These are phyloP conservation scores for Corinectria fuckeliana DNA, from an alignment of 2,329 filamentous ascomycete species.

Conservation along the genomic window DNA sequence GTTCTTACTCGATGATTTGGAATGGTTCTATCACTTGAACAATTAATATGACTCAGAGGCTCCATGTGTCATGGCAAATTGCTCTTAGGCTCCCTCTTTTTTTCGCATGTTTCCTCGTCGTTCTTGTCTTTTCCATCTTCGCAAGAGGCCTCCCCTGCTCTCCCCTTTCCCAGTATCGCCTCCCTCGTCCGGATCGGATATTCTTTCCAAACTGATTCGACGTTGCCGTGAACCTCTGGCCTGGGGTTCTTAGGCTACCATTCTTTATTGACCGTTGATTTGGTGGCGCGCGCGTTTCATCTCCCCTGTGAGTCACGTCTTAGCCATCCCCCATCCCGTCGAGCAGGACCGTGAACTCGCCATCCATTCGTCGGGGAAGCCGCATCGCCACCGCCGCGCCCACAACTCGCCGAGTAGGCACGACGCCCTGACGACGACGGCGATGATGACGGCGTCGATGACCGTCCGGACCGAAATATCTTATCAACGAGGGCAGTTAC, in stretches of 20 bases:
- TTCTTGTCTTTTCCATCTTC: background rate
- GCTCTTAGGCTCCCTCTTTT: background rate
- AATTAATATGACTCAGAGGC: constrained; percentile 10
- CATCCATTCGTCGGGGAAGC: constrained; percentile 8
- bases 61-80: background rate
- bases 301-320: constrained; percentile 15
- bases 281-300: constrained; percentile 2
- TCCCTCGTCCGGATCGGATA: constrained; percentile 1
- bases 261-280: background rate
- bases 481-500: background rate
- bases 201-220: background rate
- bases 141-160: constrained; percentile 9
- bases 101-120: background rate
- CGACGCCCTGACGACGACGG: constrained; percentile 6
- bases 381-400: constrained; percentile 11
- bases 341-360: background rate
- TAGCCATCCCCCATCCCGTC: background rate
- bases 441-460: constrained; percentile 1
- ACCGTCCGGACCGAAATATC: background rate
- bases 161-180: constrained; percentile 3
- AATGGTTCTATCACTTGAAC: background rate
- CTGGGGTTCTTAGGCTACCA: background rate
- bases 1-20: constrained; percentile 20
- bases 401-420: background rate
- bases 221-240: background rate